Evolutionary conservation across 352 stramenopile species (phyloP).

Genomic region (Plasmopara halstedii): DNA sequence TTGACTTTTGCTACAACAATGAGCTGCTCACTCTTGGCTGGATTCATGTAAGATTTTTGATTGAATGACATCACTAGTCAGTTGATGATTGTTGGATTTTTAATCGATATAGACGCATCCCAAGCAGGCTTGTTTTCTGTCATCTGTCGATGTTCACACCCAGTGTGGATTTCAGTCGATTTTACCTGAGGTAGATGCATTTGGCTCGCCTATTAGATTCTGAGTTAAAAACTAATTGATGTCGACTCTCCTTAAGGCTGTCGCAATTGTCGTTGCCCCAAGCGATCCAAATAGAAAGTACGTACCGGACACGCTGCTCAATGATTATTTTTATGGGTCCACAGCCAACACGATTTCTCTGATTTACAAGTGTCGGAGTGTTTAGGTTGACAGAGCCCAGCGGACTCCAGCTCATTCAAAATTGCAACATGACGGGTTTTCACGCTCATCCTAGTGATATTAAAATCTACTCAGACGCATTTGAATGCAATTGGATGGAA

Average conservation of each 20-base stretch:
- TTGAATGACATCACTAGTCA: background rate
- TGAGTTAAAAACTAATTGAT: constrained; percentile 3
- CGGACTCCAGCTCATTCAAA: constrained; percentile 83
- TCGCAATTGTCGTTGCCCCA: constrained; percentile 84
- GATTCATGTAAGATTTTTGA: constrained; percentile 72
- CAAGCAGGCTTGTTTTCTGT: constrained; percentile 84
- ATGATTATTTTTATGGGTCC: no score
- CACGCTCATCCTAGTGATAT: constrained; percentile 73
- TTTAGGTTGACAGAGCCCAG: constrained; percentile 75
- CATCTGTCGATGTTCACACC: constrained; percentile 86
- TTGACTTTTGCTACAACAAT: constrained; percentile 80
- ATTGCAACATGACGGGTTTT: constrained; percentile 81
- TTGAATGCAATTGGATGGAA: constrained; percentile 61
- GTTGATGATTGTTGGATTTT: background rate
- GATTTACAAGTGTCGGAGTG: constrained; percentile 54
- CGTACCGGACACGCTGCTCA: background rate
- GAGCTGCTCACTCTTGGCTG: constrained; percentile 86
- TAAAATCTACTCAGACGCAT: constrained; percentile 71
- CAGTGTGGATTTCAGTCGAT: constrained; percentile 88
- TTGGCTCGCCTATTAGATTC: background rate
- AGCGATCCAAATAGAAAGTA: constrained; percentile 60
- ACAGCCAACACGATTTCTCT: no score
- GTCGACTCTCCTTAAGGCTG: constrained; percentile 27
- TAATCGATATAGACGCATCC: constrained; percentile 87
- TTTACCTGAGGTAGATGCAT: constrained; percentile 55